Percentiles rank a stretch among this genome's conserved stretches.
Evolutionary conservation across 345 rosid genomes (phyloP).

Genomic region (Melastoma malabathricum): DNA sequence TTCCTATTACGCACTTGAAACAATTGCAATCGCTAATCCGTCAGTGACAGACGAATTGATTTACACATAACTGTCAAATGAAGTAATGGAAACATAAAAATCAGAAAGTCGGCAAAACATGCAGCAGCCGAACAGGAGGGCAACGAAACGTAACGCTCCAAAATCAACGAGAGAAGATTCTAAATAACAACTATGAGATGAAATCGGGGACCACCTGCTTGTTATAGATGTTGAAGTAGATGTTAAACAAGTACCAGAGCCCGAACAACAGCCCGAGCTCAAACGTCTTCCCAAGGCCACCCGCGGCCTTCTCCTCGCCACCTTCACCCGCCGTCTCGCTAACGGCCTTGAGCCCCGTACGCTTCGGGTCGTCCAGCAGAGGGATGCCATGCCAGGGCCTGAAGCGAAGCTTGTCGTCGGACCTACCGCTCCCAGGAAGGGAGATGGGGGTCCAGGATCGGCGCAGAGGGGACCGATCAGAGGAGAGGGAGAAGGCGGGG

Average conservation of each 20-base stretch:
- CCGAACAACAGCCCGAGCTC: conserved; percentile 75
- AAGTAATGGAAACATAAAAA: too few species aligned
- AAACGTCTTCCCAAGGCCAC: conserved; percentile 25
- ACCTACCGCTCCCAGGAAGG: too few species aligned
- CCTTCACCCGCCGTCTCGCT: conserved; percentile 16
- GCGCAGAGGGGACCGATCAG: conserved; percentile 1
- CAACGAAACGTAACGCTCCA: background rate
- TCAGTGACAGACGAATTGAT: too few species aligned
- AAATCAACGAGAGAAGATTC: background rate
- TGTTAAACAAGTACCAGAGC: conserved; percentile 82
- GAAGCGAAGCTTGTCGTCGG: conserved; percentile 1
- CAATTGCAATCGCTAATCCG: too few species aligned
- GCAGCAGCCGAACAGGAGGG: too few species aligned
- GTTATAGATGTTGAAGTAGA: conserved; percentile 98
- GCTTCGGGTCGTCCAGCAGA: conserved; percentile 7
- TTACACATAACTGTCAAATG: too few species aligned
- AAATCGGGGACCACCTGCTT: conserved; percentile 53
- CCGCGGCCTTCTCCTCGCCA: conserved; percentile 20
- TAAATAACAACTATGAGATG: background rate
- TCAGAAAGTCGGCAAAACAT: too few species aligned
- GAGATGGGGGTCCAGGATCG: conserved; percentile 4
- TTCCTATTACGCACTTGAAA: too few species aligned
- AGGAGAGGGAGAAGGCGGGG: background rate
- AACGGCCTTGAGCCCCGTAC: conserved; percentile 36
- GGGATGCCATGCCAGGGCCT: conserved; percentile 57